Evolutionary conservation across 2,329 filamentous ascomycete species (phyloP).

Genomic region (Talaromyces piceae): DNA sequence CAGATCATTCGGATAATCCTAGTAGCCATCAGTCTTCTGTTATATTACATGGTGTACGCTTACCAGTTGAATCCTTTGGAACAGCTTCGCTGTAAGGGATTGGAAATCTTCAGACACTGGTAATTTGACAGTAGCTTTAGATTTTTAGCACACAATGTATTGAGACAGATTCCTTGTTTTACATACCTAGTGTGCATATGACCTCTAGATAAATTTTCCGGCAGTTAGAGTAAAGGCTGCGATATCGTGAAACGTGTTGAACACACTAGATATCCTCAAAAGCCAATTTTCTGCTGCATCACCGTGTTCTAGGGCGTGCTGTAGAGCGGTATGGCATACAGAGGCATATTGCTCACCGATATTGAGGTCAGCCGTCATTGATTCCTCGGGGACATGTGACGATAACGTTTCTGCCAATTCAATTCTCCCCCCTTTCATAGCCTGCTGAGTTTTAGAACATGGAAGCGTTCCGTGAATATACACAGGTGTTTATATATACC

Average conservation of each 20-base stretch:
- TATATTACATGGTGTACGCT: not conserved
- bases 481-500: conserved; percentile 34
- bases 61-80: conserved; percentile 1
- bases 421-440: conserved; percentile 42
- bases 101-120: not conserved
- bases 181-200: conserved; percentile 52
- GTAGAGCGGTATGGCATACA: conserved; percentile 65
- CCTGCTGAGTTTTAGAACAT: not conserved
- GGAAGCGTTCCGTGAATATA: conserved; percentile 4
- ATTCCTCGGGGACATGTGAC: conserved; percentile 44
- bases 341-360: conserved; percentile 58
- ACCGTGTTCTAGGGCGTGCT: conserved; percentile 46
- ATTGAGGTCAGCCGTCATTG: conserved; percentile 37
- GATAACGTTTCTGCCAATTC: conserved; percentile 77
- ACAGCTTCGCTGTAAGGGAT: not conserved
- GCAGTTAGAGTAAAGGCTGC: not conserved
- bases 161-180: not conserved
- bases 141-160: not conserved
- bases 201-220: conserved; percentile 43
- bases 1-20: conserved; percentile 56
- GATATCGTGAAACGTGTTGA: conserved; percentile 41
- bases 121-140: conserved; percentile 20
- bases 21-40: not conserved
- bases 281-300: conserved; percentile 63
- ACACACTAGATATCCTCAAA: conserved; percentile 54